Evolutionary conservation across 441 rosid genomes (phyloP).

Genomic region (Hypseocharis bilobata): DNA sequence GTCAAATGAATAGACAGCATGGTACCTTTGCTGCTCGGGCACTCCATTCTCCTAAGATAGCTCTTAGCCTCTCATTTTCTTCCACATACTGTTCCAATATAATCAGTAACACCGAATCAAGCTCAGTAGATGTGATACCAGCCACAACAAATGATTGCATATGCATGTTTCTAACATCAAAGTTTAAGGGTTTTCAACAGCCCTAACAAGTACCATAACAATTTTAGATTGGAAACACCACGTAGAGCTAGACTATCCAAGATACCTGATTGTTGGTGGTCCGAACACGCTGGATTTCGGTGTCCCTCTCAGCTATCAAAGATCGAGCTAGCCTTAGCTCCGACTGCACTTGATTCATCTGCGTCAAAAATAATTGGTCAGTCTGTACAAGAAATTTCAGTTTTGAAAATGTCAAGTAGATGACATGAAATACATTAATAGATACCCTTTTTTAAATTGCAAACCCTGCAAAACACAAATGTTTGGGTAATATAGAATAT

Average conservation of each 20-base stretch:
- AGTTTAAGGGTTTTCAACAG: background rate
- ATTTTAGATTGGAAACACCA: background rate
- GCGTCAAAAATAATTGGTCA: slow-evolving; percentile 19
- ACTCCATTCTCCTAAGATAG: slow-evolving; percentile 90
- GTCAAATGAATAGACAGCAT: background rate
- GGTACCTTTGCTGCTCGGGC: slow-evolving; percentile 82
- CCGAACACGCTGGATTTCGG: slow-evolving; percentile 69
- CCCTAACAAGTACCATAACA: background rate
- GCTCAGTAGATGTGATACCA: background rate
- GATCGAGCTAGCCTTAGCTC: slow-evolving; percentile 87
- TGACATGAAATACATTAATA: background rate
- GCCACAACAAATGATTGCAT: background rate
- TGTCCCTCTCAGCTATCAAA: slow-evolving; percentile 73
- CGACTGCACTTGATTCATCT: slow-evolving; percentile 90
- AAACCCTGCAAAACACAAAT: background rate
- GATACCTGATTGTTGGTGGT: slow-evolving; percentile 72
- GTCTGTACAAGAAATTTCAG: no score
- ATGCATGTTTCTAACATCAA: background rate
- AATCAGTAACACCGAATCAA: background rate
- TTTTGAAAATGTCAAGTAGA: background rate
- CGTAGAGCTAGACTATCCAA: background rate
- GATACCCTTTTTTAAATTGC: background rate
- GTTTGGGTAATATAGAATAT: background rate
- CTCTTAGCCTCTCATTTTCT: slow-evolving; percentile 86
- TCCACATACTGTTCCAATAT: slow-evolving; percentile 58